A percentile compares a stretch with the other conserved stretches of the same genome.
phyloP scores from a whole-genome alignment of 352 stramenopile genomes.

The Phytophthora aleatoria region DNA sequence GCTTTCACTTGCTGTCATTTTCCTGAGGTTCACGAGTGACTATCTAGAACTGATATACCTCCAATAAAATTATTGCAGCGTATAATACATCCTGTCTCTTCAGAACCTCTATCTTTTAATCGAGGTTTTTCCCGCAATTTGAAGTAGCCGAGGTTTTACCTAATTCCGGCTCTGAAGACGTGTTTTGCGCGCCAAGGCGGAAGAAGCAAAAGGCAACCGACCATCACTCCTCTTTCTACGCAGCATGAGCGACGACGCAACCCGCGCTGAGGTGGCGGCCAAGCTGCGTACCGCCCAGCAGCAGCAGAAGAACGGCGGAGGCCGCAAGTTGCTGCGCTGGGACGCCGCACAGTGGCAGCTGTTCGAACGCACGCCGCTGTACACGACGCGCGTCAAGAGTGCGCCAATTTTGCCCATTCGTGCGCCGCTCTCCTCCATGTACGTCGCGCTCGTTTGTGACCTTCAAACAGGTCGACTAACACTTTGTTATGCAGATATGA shows the following conservation, averaged over 20 bases:
- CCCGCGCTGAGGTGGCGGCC: conserved; percentile 41
- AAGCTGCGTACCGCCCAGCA: conserved; percentile 45
- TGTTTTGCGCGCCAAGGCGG: conserved; percentile 13
- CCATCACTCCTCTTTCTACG: conserved; percentile 33
- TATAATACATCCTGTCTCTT: too few species aligned
- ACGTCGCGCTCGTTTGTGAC: conserved; percentile 11
- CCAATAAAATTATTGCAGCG: too few species aligned
- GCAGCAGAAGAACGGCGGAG: conserved; percentile 14
- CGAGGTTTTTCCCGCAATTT: conserved; percentile 13
- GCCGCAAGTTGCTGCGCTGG: conserved; percentile 77
- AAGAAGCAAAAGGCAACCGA: conserved; percentile 19
- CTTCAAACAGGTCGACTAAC: conserved; percentile 1
- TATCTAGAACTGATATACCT: too few species aligned
- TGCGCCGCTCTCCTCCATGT: conserved; percentile 80
- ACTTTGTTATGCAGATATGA: conserved; percentile 60
- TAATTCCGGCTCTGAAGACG: conserved; percentile 6
- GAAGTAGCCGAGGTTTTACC: conserved; percentile 13
- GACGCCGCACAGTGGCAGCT: conserved; percentile 60
- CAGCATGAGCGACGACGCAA: conserved; percentile 35
- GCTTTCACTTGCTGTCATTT: too few species aligned
- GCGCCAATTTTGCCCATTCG: conserved; percentile 80
- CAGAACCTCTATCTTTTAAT: neutral
- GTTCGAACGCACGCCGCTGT: conserved; percentile 65
- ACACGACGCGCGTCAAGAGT: conserved; percentile 52
- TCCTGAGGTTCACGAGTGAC: too few species aligned